phyloP scores from a whole-genome alignment of 1,284 basidiomycete species.

The Rhodotorula sp. region DNA sequence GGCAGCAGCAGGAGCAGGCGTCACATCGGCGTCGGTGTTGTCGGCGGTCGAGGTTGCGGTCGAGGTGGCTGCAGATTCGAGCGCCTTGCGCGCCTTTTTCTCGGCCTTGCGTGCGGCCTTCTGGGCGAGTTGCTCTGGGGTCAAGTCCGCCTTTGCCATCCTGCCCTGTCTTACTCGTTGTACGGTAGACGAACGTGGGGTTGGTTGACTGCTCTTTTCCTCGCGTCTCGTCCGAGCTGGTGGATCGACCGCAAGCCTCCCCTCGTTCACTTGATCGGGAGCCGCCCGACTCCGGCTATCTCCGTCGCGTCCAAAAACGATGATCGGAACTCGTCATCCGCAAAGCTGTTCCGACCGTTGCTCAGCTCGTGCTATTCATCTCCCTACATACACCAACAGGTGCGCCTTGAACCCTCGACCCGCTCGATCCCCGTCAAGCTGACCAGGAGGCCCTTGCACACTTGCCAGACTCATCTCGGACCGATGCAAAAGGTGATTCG shows the following conservation, averaged over 20 bases:
- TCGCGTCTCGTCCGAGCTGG: not conserved
- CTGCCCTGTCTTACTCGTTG: too few species aligned
- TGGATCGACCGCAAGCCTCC: not conserved
- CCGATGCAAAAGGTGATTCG: not conserved
- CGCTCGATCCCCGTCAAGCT: too few species aligned
- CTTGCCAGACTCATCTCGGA: too few species aligned
- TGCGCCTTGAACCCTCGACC: too few species aligned
- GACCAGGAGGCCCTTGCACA: not conserved
- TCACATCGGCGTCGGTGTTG: not conserved
- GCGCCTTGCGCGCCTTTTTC: conserved; percentile 37
- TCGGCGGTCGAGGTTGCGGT: conserved; percentile 11
- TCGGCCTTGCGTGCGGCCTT: conserved; percentile 26
- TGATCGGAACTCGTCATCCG: not conserved
- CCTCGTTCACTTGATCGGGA: not conserved
- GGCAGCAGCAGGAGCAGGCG: not conserved
- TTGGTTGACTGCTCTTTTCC: not conserved
- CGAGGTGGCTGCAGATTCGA: conserved; percentile 6
- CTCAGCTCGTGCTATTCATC: too few species aligned
- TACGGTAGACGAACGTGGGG: not conserved
- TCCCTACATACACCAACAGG: too few species aligned
- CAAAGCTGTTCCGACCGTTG: too few species aligned
- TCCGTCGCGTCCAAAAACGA: too few species aligned
- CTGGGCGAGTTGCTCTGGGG: conserved; percentile 20
- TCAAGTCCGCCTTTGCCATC: conserved; percentile 24
- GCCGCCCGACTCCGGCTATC: not conserved